These are phyloP conservation scores for Trichoderma sp. DNA, from an alignment of 2,329 filamentous ascomycete species.

Conservation along the genomic window DNA sequence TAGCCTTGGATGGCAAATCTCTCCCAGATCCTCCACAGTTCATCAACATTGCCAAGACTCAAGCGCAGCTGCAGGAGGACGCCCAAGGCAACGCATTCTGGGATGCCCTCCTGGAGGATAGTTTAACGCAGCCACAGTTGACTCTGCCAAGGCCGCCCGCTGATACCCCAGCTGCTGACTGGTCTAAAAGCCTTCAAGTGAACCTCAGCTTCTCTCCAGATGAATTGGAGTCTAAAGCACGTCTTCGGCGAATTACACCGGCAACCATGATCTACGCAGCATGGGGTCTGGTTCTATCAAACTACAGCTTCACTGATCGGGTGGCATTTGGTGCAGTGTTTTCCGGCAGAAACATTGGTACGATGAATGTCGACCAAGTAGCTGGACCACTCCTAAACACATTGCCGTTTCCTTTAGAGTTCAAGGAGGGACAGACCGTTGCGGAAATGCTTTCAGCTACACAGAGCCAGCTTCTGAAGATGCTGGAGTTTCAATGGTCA, in stretches of 20 bases:
- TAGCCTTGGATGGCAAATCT: background rate
- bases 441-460: background rate
- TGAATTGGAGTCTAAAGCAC: background rate
- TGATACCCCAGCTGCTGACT: background rate
- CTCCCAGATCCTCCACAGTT: background rate
- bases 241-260: background rate
- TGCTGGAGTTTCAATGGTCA: background rate
- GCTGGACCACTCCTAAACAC: background rate
- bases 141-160: background rate
- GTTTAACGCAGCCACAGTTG: background rate
- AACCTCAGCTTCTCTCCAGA: background rate
- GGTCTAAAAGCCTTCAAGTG: background rate
- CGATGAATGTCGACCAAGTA: background rate
- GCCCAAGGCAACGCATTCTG: background rate
- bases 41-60: background rate
- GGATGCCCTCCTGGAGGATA: background rate
- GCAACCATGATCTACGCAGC: background rate
- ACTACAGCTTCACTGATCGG: background rate
- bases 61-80: background rate
- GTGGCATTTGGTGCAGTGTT: background rate
- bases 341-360: slow-evolving; percentile 4
- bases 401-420: background rate
- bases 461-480: background rate
- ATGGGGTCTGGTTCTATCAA: background rate
- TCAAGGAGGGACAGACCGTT: background rate